Percentiles rank a stretch among this genome's conserved stretches.
phyloP scores from a whole-genome alignment of 306 rosid species.

The Citrullus amarus region DNA sequence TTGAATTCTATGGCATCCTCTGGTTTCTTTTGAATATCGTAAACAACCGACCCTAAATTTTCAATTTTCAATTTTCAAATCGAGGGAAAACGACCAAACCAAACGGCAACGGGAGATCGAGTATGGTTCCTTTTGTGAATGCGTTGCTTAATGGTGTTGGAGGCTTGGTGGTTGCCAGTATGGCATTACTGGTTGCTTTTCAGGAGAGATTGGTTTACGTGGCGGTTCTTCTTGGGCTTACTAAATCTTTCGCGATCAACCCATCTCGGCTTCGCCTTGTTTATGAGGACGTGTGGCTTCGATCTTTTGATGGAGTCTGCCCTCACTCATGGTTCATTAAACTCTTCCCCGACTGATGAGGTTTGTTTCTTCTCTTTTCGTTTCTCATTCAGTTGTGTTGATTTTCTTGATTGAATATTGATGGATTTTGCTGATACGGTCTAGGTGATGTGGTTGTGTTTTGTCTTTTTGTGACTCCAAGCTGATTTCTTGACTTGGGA shows the following conservation, averaged over 20 bases:
- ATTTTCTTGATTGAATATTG: neutral
- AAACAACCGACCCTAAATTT: neutral
- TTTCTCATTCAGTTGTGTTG: neutral
- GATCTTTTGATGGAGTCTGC: conserved; percentile 76
- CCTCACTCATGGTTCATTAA: conserved; percentile 98
- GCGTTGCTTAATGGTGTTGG: conserved; percentile 75
- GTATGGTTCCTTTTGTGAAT: conserved; percentile 64
- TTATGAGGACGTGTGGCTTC: conserved; percentile 85
- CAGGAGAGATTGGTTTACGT: conserved; percentile 90
- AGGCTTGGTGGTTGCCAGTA: conserved; percentile 70
- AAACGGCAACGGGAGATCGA: neutral
- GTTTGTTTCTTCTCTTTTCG: conserved; percentile 18
- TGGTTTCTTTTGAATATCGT: neutral
- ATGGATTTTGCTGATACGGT: neutral
- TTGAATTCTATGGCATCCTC: neutral
- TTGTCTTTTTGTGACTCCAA: neutral
- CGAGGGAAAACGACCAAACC: neutral
- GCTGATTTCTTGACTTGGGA: neutral
- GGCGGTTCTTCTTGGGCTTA: conserved; percentile 76
- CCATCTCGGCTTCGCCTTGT: conserved; percentile 74
- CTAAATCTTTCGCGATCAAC: conserved; percentile 64
- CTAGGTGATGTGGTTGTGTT: neutral
- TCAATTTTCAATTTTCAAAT: neutral
- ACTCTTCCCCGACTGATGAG: conserved; percentile 71
- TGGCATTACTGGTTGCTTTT: conserved; percentile 90